Base-by-base conservation (phyloP, 768 basidiomycete species). In the Pulveroboletus sp. region DNA sequence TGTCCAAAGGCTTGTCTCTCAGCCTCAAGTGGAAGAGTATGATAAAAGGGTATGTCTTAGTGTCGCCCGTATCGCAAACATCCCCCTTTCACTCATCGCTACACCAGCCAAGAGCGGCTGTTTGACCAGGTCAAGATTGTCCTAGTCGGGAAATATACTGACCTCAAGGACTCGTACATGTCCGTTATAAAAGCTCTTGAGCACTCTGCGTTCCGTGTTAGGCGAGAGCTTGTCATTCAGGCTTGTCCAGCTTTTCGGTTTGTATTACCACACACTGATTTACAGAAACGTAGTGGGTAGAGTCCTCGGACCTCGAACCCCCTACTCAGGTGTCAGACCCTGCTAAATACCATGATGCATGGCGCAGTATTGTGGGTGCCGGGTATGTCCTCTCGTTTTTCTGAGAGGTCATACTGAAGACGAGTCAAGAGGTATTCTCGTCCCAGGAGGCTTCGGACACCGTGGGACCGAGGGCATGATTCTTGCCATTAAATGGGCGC, bases 401-500 rank as follows among this genome's bases (percentile, higher is more conserved):
- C 1, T n/a, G 24, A 33, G 35, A 45, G 46, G 30, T 41, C 39
- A 17, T 17, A 27, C 54, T 66, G 41, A 66, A 13, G 31, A 35
- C 43, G 5, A 31, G 43, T 41, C 27, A 59, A 93, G 92, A 49
- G 96, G 95, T 53, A 93, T 99, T 62, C 89, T 98, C 47, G 92
- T 99, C 13, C 95, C 95, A 1, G 96, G 95, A 43, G 95, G 95
- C 10, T 99, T 99, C 65, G 95, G 95, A 17, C 71, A 76, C 9
- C 89, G 95, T 35, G 95, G 95, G 18, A 93, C 88, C 1, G 94
- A 96, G 70, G 95, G 95, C 36, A 97, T 99, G 95, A 85, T 97
- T 64, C 78, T 93, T 43, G 95, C 95, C n/a, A 92, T 93, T 68
- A 94, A 92, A 69, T 94, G 94, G 78, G 93, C 95, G 0, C 79